Base-by-base conservation (phyloP, 1,284 basidiomycete species). In the Prillingera fragicola region DNA sequence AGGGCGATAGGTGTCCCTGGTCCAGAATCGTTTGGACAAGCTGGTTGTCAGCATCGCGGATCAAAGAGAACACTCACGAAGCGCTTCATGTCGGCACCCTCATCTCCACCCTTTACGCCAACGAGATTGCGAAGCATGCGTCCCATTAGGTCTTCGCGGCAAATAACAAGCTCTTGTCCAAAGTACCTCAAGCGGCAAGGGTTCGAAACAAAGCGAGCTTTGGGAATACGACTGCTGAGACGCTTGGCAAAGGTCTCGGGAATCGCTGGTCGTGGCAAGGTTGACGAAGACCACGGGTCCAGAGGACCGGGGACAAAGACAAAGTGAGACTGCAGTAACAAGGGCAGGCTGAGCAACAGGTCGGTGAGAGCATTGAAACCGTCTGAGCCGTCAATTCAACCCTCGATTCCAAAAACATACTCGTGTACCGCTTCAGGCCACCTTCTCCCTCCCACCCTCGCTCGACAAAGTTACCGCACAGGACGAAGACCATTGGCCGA, bases 151-250 rank as follows among this genome's bases (percentile, higher is more conserved):
- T 98, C 89, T 59, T 98, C 91, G 41, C 95, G 76, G 63, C 85
- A 95, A 18, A 99, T 74, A 28, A 98, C 92, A 33, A 98, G 82
- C 70, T 99, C 95, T 63, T 97, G 92, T 23, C 87, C 83, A 64
- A 94, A 95, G 69, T 96, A 97, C 56, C 87, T 86, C 60, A 98
- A 80, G 7, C 95, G 82, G 69, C 90, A 95, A 1, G 95, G 95
- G 67, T 98, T 97, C 36, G 83, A 86, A 1, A 82, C 83, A 60
- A 98, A 85, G 57, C 85, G 80, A 1, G 82, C 76, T 57, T 85
- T 84, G 0, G 87, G 84, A 19, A 95, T 67, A 55, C 82, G 82
- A 1, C 78, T 72, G 52, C 77, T 80, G 17, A 96, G 72, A 28
- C 83, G 80, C 8, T 79, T 71, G 0, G 81, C 77, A 56, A 95